Evolutionary conservation across 2,329 filamentous ascomycete species (phyloP), one percentile per base, ranked within the genome.

Genomic region (Aspergillus caelatus): DNA sequence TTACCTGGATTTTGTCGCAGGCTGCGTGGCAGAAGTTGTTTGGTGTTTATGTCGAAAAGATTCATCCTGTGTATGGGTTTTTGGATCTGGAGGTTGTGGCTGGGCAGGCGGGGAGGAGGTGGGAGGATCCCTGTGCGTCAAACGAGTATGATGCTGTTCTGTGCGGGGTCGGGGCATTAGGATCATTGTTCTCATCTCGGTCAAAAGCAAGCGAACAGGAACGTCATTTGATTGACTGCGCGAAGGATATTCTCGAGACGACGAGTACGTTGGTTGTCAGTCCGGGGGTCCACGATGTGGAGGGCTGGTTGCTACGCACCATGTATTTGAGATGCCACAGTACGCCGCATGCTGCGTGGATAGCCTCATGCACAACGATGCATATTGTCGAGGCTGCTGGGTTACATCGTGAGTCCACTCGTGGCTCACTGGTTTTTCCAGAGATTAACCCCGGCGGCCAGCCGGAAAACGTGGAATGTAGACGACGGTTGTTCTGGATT

Each of bases 311-410:
- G 28, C 19, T 52, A 7, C 26, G 48, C 4, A 52, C 48, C 9
- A 30, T 52, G 9, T 52, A 52, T 4, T 12, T 52, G 48, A 10
- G 84, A 2, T 72, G 81, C 2, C 81, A 81, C 0, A 80, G 77
- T 8, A 79, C 81, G 1, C 83, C 83, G 0, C 81, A 86, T 61
- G 77, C 78, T 0, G 78, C 81, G 0, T 86, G 84, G 84, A 81
- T 86, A 70, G 83, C 84, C 0, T 84, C 81, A 61, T 85, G 80
- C 57, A 81, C 79, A 0, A 71, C 83, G 4, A 84, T 86, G 82
- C 84, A 86, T 66, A 77, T 85, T 46, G 74, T 84, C 0, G 84
- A 86, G 65, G 82, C 84, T 9, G 79, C 81, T 10, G 61, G 59
- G 3, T 21, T 65, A 39, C 63, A 67, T 46, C 34, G 58, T 26